These are phyloP conservation scores for Iris macrosiphon DNA, from an alignment of 106 monocot genomes.

Conservation along the genomic window DNA sequence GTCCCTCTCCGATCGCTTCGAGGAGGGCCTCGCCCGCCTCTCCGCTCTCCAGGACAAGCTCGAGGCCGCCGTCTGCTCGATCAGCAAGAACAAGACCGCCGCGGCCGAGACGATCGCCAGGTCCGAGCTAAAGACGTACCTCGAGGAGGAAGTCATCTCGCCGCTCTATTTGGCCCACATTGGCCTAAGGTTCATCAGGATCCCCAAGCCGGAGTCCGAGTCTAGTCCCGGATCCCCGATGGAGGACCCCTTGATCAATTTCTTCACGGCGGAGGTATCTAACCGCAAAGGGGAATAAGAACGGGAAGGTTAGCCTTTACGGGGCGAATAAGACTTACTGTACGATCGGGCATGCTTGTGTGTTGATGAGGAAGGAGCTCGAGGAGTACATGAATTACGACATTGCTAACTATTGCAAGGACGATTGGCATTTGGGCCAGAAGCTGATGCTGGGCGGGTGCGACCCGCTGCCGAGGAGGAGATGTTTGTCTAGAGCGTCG, in stretches of 20 bases:
- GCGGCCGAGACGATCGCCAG: constrained; percentile 20
- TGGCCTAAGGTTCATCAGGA: constrained; percentile 51
- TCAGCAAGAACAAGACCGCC: constrained; percentile 27
- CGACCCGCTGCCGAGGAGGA: constrained; percentile 66
- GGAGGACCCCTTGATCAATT: constrained; percentile 74
- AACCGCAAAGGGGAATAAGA: constrained; percentile 34
- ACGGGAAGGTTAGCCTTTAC: constrained; percentile 38
- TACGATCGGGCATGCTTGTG: constrained; percentile 76
- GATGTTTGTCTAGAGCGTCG: constrained; percentile 68
- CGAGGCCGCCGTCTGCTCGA: constrained; percentile 29
- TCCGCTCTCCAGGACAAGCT: constrained; percentile 67
- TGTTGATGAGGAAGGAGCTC: constrained; percentile 61
- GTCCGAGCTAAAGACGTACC: constrained; percentile 46
- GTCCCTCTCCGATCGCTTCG: constrained; percentile 60
- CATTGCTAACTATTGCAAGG: constrained; percentile 61
- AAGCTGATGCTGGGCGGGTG: constrained; percentile 68
- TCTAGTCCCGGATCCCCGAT: neutral
- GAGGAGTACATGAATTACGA: constrained; percentile 92
- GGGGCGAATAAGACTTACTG: constrained; percentile 51
- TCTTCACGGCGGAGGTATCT: constrained; percentile 80
- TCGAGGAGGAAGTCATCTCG: constrained; percentile 78
- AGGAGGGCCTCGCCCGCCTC: constrained; percentile 43
- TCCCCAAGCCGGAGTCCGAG: constrained; percentile 22
- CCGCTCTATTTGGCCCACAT: constrained; percentile 76
- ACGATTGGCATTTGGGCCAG: constrained; percentile 71